These are phyloP conservation scores for Thielaviopsis punctulata DNA, from an alignment of 2,329 filamentous ascomycete species.

Conservation along the genomic window DNA sequence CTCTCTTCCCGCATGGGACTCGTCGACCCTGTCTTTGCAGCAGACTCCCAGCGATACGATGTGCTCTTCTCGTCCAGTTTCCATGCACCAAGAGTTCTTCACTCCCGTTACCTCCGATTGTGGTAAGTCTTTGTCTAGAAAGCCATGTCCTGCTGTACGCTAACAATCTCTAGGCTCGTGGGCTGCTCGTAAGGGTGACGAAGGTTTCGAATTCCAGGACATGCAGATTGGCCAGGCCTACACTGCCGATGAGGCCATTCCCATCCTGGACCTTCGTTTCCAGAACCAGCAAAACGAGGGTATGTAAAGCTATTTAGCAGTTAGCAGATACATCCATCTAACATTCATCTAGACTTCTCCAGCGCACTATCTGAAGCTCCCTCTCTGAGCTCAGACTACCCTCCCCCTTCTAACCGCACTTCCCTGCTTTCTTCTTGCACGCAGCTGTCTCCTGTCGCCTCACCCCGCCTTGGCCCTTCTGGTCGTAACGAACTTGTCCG, in stretches of 20 bases:
- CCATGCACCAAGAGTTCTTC: conserved; percentile 38
- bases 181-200: conserved; percentile 30
- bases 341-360: conserved; percentile 57
- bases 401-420: conserved; percentile 47
- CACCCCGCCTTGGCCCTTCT: conserved; percentile 47
- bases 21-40: conserved; percentile 34
- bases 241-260: conserved; percentile 44
- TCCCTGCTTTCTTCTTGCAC: conserved; percentile 50
- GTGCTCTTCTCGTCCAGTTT: conserved; percentile 32
- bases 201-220: conserved; percentile 38
- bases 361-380: conserved; percentile 48
- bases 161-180: conserved; percentile 5
- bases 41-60: conserved; percentile 33
- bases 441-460: conserved; percentile 55
- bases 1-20: conserved; percentile 38
- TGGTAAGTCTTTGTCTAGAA: conserved; percentile 23
- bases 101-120: conserved; percentile 31
- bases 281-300: conserved; percentile 30
- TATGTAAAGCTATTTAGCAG: conserved; percentile 38
- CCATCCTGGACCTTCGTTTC: conserved; percentile 43
- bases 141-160: not conserved
- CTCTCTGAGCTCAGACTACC: conserved; percentile 50
- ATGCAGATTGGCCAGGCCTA: conserved; percentile 45
- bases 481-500: conserved; percentile 43
- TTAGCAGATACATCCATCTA: conserved; percentile 32